These are phyloP conservation scores for Daldinia caldariorum DNA, from an alignment of 495 filamentous ascomycete genomes.

Conservation along the genomic window DNA sequence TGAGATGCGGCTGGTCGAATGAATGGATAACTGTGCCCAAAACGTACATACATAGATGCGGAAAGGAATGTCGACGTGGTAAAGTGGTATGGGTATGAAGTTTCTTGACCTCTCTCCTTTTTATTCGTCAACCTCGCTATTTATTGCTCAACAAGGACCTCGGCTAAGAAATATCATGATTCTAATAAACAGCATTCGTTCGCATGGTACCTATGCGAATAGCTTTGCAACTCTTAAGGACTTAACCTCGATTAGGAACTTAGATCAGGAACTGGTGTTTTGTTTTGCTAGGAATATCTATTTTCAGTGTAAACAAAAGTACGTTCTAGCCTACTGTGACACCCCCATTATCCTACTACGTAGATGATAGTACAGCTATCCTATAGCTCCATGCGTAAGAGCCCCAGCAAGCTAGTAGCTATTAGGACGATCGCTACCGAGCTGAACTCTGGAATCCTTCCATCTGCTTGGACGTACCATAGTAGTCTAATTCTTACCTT, in stretches of 20 bases:
- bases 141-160: neutral
- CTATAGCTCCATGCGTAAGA: neutral
- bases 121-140: neutral
- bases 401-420: slow-evolving; percentile 4
- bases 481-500: neutral
- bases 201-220: neutral
- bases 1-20: slow-evolving; percentile 2
- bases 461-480: neutral
- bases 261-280: neutral
- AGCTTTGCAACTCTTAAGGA: neutral
- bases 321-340: neutral
- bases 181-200: neutral
- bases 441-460: slow-evolving; percentile 2
- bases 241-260: neutral
- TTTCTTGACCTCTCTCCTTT: neutral
- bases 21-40: neutral
- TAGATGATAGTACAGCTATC: neutral
- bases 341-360: neutral
- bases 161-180: neutral
- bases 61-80: neutral
- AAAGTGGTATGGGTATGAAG: neutral
- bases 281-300: neutral
- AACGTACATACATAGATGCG: neutral
- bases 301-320: neutral
- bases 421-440: neutral